A percentile compares a stretch with the other conserved stretches of the same genome.
phyloP scores from a whole-genome alignment of 2,329 filamentous ascomycete genomes.

The Amesomyces nigricolor region DNA sequence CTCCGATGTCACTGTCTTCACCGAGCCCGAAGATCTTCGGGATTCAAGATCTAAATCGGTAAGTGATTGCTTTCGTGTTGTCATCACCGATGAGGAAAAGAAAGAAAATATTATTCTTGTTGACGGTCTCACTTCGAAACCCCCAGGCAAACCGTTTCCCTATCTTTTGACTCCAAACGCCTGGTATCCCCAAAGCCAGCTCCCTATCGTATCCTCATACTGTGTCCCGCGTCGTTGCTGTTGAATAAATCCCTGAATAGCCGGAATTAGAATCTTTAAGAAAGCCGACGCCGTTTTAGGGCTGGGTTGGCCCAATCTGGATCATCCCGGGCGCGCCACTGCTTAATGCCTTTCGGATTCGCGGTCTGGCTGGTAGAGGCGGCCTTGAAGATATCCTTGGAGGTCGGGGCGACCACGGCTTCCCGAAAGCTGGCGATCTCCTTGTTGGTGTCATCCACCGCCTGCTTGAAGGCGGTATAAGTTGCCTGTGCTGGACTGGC shows the following conservation, averaged over 20 bases:
- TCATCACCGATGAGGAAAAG: no score
- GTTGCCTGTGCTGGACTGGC: constrained; percentile 42
- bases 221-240: no score
- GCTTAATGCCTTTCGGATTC: constrained; percentile 51
- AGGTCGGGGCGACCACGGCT: constrained; percentile 43
- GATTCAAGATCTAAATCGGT: no score
- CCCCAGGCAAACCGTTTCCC: no score
- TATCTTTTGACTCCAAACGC: not conserved
- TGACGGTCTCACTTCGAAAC: no score
- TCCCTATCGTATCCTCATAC: no score
- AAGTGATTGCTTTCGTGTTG: no score
- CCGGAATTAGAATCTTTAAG: not conserved
- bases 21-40: not conserved
- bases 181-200: no score
- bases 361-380: constrained; percentile 48
- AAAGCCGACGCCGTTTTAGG: constrained; percentile 8
- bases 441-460: constrained; percentile 41
- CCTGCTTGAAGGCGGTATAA: constrained; percentile 43
- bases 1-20: no score
- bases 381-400: constrained; percentile 45
- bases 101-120: no score
- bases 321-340: constrained; percentile 54
- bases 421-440: constrained; percentile 49
- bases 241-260: no score
- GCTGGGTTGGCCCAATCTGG: constrained; percentile 48